Evolutionary conservation across 2,329 filamentous ascomycete species (phyloP), one percentile per base, ranked within the genome.

Genomic region (Madurella mycetomatis): DNA sequence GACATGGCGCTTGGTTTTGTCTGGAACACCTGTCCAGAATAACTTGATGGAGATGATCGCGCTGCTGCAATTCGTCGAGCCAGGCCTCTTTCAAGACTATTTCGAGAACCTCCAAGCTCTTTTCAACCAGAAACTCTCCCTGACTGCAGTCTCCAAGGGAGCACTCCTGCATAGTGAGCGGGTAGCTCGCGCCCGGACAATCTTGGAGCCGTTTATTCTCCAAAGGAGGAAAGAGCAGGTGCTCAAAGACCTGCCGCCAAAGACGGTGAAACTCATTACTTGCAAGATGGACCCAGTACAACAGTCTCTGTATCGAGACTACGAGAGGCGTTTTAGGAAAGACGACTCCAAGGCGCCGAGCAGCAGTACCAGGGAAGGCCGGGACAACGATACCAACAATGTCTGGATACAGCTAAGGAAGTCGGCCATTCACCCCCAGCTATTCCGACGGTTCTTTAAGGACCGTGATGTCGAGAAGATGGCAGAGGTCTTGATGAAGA

Each of bases 181-280:
- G 41, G 94, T 97, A 54, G 83, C 84, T 54, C 83, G 92, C 43
- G 94, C 94, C 2, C 85, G 92, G 51, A 90, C 88, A 0, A 99
- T 99, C 76, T 83, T 99, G 65, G 90, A 92, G 19, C 94, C 94
- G 0, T 99, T 99, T 67, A 94, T 99, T 51, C 76, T 99, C 2
- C 90, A 95, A 59, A 83, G 94, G 8, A 92, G 94, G 73, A 99
- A 99, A 74, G 84, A 89, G 47, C 91, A 97, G 65, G 92, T 96
- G 9, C 79, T 97, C n/a, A 76, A 76, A 45, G 87, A 94, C 65
- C 79, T 99, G 60, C 92, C 94, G 0, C 76, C 79, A 49, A 97
- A 97, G 74, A 84, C 81, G 11, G 84, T 85, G 56, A 83, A 84
- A 3, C 85, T 96, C 1, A 84, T 92, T 57, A 87, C 87, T 65